Percentiles rank a stretch among this genome's conserved stretches.
phyloP scores from a whole-genome alignment of 1,284 basidiomycete species.

The Austroboletus rostrupii region DNA sequence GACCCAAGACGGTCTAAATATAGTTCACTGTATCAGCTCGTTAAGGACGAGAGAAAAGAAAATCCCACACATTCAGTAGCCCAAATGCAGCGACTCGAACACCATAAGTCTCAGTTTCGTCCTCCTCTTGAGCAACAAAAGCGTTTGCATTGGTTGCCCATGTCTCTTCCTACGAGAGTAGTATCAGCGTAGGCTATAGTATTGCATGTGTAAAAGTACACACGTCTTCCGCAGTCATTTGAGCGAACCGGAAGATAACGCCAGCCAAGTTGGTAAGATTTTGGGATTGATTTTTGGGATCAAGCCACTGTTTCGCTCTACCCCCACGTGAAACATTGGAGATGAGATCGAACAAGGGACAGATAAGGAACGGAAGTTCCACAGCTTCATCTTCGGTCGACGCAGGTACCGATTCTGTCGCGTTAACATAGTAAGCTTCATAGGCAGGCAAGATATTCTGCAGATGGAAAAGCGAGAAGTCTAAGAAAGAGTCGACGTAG shows the following conservation, averaged over 20 bases:
- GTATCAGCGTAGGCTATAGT: conserved; percentile 1
- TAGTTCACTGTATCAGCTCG: conserved; percentile 10
- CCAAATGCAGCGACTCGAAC: conserved; percentile 85
- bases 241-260: conserved; percentile 68
- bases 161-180: conserved; percentile 68
- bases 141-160: conserved; percentile 89
- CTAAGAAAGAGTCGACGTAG: conserved; percentile 60
- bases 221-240: conserved; percentile 89
- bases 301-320: conserved; percentile 61
- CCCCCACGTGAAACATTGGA: conserved; percentile 60
- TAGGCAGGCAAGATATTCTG: conserved; percentile 65
- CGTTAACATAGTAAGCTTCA: conserved; percentile 63
- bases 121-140: conserved; percentile 93
- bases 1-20: conserved; percentile 68
- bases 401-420: conserved; percentile 49
- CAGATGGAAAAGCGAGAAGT: conserved; percentile 63
- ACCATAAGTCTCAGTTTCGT: conserved; percentile 81
- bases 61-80: conserved; percentile 62
- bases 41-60: neutral
- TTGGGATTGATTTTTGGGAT: conserved; percentile 26
- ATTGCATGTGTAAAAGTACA: conserved; percentile 23
- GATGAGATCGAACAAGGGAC: conserved; percentile 80
- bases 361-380: conserved; percentile 72
- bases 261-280: conserved; percentile 57
- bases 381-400: conserved; percentile 77